These are phyloP conservation scores for Daldinia vernicosa DNA, from an alignment of 495 filamentous ascomycete genomes.

Conservation along the genomic window DNA sequence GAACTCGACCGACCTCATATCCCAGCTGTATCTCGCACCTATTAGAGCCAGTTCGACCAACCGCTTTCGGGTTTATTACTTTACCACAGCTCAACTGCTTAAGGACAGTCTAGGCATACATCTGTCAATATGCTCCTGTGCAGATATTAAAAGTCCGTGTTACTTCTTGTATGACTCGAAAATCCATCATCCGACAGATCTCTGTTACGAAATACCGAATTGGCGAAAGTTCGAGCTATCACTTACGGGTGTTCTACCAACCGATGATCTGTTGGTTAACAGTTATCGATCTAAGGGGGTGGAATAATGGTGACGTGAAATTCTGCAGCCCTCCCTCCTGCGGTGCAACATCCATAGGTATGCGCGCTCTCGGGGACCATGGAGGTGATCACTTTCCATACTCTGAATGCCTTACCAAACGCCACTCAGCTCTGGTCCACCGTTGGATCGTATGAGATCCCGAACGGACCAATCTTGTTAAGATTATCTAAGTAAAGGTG, in stretches of 20 bases:
- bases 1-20: not conserved
- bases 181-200: not conserved
- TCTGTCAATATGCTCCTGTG: not conserved
- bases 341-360: not conserved
- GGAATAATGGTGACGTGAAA: conserved; percentile 6
- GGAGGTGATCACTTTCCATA: not conserved
- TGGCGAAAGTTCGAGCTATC: not conserved
- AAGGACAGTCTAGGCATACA: not conserved
- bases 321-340: conserved; percentile 17
- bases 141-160: not conserved
- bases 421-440: conserved; percentile 10
- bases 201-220: not conserved
- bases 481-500: conserved; percentile 3
- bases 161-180: not conserved
- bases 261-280: conserved; percentile 7
- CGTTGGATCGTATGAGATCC: conserved; percentile 17
- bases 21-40: not conserved
- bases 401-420: conserved; percentile 9
- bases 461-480: conserved; percentile 1
- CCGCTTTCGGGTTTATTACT: not conserved
- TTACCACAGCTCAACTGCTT: not conserved
- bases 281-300: conserved; percentile 19
- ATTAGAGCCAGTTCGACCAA: not conserved
- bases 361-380: not conserved
- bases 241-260: not conserved